Conservation (phyloP, 345 rosid species). For the Sonneratia alba region DNA sequence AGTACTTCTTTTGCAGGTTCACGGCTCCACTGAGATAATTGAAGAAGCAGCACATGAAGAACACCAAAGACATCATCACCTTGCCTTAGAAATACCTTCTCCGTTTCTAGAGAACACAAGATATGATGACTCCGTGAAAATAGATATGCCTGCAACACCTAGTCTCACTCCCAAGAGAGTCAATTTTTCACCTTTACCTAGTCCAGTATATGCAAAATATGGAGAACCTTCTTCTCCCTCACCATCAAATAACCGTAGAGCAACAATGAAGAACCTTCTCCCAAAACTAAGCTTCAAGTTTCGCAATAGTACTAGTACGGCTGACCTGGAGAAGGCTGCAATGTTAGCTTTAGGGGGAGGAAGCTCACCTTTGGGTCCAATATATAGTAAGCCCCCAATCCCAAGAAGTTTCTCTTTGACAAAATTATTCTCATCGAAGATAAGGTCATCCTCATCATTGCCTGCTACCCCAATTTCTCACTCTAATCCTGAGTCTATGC, state of each 20-base stretch:
- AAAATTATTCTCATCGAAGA: slow-evolving; percentile 45
- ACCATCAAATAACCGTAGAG: slow-evolving; percentile 32
- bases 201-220: slow-evolving; percentile 36
- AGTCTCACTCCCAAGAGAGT: slow-evolving; percentile 55
- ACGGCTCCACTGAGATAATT: slow-evolving; percentile 48
- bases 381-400: slow-evolving; percentile 23
- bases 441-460: slow-evolving; percentile 49
- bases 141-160: slow-evolving; percentile 45
- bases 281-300: slow-evolving; percentile 72
- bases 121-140: slow-evolving; percentile 35
- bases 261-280: slow-evolving; percentile 46
- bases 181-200: slow-evolving; percentile 70
- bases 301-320: slow-evolving; percentile 19
- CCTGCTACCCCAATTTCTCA: slow-evolving; percentile 62
- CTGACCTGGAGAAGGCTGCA: slow-evolving; percentile 73
- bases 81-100: slow-evolving; percentile 39
- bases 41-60: slow-evolving; percentile 33
- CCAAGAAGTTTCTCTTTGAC: slow-evolving; percentile 55
- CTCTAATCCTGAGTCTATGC: slow-evolving; percentile 86
- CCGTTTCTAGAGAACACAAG: slow-evolving; percentile 26
- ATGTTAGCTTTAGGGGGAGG: slow-evolving; percentile 54
- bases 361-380: slow-evolving; percentile 28
- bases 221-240: slow-evolving; percentile 29
- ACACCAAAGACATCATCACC: slow-evolving; percentile 21
- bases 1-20: neutral